Percentiles rank a stretch among this genome's conserved stretches.
Evolutionary conservation across 2,329 filamentous ascomycete genomes (phyloP).

Genomic region (Orbilia ellipsospora): DNA sequence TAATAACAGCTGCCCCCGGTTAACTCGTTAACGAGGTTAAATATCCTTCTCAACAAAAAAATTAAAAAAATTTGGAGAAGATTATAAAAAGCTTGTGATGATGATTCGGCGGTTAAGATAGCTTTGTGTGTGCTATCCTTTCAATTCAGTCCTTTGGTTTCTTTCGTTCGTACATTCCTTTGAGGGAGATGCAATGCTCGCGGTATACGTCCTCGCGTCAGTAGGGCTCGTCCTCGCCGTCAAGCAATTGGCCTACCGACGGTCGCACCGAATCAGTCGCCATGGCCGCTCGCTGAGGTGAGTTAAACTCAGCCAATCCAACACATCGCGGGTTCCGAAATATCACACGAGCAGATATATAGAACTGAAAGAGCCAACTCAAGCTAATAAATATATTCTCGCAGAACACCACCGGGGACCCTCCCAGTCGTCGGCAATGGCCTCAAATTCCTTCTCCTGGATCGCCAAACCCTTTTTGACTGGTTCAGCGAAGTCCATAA

Average conservation of each 20-base stretch:
- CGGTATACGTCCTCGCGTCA: slow-evolving; percentile 33
- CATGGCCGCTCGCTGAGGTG: slow-evolving; percentile 38
- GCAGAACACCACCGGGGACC: slow-evolving; percentile 42
- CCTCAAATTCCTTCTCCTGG: slow-evolving; percentile 47
- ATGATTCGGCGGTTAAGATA: not conserved
- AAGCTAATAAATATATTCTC: not conserved
- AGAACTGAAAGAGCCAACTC: not conserved
- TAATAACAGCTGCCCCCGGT: not conserved
- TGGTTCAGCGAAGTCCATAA: slow-evolving; percentile 54
- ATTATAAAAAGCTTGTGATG: not conserved
- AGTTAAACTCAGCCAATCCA: slow-evolving; percentile 13
- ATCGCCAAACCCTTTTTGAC: slow-evolving; percentile 48
- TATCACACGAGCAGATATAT: not conserved
- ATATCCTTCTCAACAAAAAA: slow-evolving; percentile 43
- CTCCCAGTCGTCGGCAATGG: slow-evolving; percentile 46
- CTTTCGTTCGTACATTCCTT: no score
- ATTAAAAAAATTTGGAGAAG: not conserved
- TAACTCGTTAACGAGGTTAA: not conserved
- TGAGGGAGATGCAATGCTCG: slow-evolving; percentile 45
- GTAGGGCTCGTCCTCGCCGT: slow-evolving; percentile 33
- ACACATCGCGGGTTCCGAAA: not conserved
- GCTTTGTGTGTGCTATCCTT: no score
- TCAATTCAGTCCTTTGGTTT: not conserved
- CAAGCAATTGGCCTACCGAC: slow-evolving; percentile 46
- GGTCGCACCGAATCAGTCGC: slow-evolving; percentile 31